Conservation (phyloP, 2,329 filamentous ascomycete species). For the Hymenoscyphus linearis region DNA sequence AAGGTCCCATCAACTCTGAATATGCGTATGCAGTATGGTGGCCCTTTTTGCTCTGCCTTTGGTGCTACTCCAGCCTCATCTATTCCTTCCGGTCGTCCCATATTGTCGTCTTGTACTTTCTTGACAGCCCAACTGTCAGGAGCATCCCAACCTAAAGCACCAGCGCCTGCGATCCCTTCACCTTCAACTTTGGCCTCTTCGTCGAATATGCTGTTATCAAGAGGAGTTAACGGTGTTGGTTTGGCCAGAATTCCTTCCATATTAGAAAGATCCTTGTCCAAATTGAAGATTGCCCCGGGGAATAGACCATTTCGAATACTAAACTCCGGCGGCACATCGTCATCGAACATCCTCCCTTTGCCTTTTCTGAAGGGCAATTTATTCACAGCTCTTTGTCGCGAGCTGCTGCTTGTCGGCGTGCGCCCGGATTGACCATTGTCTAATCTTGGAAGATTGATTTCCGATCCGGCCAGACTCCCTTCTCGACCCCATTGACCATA, state of each 20-base stretch:
- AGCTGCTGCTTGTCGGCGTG: slow-evolving; percentile 2
- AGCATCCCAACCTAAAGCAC: slow-evolving; percentile 71
- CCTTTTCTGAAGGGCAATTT: slow-evolving; percentile 60
- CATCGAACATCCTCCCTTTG: slow-evolving; percentile 44
- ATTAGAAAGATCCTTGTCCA: slow-evolving; percentile 83
- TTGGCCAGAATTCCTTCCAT: slow-evolving; percentile 87
- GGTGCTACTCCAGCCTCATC: slow-evolving; percentile 65
- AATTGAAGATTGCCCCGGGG: slow-evolving; percentile 57
- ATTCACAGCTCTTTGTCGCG: slow-evolving; percentile 33
- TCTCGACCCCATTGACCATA: slow-evolving; percentile 29
- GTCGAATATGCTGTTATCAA: slow-evolving; percentile 52
- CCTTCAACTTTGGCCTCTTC: slow-evolving; percentile 35
- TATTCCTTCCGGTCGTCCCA: slow-evolving; percentile 50
- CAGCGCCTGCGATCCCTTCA: slow-evolving; percentile 17
- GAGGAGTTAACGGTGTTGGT: slow-evolving; percentile 64
- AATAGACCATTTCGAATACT: slow-evolving; percentile 16
- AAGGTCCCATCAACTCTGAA: slow-evolving; percentile 94
- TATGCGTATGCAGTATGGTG: slow-evolving; percentile 86
- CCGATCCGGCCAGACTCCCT: slow-evolving; percentile 26
- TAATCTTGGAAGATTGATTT: slow-evolving; percentile 21
- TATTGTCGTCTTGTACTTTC: slow-evolving; percentile 61
- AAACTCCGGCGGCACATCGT: slow-evolving; percentile 53
- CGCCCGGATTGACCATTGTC: slow-evolving; percentile 21
- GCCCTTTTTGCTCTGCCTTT: slow-evolving; percentile 67
- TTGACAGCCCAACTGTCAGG: slow-evolving; percentile 96